A percentile compares a stretch with the other conserved stretches of the same genome.
phyloP scores from a whole-genome alignment of 257 asterid genomes.

The Cynanchum wilfordii region DNA sequence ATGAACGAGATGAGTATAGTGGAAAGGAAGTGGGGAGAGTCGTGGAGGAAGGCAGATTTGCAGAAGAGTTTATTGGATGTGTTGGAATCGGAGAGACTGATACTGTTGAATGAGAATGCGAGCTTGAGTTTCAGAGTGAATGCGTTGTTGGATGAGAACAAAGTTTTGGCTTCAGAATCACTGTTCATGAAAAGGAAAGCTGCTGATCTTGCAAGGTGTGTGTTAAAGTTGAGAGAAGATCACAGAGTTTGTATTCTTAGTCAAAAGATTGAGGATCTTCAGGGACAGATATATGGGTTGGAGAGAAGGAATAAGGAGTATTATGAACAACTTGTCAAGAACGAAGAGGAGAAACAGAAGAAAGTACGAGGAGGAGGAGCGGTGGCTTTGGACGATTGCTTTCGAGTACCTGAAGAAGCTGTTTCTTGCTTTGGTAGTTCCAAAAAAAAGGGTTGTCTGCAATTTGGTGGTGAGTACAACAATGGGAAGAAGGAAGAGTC shows the following conservation, averaged over 20 bases:
- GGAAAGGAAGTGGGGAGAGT: constrained; percentile 53
- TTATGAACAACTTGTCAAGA: constrained; percentile 55
- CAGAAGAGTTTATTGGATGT: constrained; percentile 85
- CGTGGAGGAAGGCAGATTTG: constrained; percentile 66
- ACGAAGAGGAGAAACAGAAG: constrained; percentile 40
- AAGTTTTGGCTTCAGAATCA: constrained; percentile 69
- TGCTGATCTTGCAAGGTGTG: constrained; percentile 81
- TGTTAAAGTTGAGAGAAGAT: constrained; percentile 83
- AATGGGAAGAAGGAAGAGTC: constrained; percentile 12
- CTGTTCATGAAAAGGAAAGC: constrained; percentile 79
- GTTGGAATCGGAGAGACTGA: constrained; percentile 83
- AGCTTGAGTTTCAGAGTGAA: constrained; percentile 59
- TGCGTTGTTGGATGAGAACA: constrained; percentile 69
- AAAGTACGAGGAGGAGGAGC: constrained; percentile 21
- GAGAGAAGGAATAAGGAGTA: constrained; percentile 91
- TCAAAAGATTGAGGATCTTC: constrained; percentile 90
- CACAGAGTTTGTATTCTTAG: constrained; percentile 76
- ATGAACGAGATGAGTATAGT: constrained; percentile 43
- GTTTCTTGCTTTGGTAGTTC: constrained; percentile 15
- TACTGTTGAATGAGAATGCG: constrained; percentile 74
- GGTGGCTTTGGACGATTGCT: constrained; percentile 50
- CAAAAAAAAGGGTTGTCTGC: constrained; percentile 30
- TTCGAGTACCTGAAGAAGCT: constrained; percentile 29
- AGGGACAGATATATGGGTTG: constrained; percentile 70
- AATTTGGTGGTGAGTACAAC: constrained; percentile 11